Base-by-base conservation (phyloP, 768 basidiomycete genomes). In the Pulveroboletus sp. region DNA sequence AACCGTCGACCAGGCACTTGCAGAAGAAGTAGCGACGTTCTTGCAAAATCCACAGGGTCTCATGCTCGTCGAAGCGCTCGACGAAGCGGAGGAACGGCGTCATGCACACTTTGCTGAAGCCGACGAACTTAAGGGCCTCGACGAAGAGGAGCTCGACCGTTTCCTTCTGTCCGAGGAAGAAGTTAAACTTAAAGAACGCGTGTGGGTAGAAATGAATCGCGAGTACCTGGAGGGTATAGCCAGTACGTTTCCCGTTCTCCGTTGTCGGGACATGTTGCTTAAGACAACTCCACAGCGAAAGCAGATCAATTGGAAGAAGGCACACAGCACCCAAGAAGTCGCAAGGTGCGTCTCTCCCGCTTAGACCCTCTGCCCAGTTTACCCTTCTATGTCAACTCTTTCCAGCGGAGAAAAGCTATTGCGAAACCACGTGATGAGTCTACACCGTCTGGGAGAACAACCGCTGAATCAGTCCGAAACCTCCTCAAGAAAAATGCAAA, bases 171-270 rank as follows among this genome's bases (percentile, higher is more conserved):
- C 77, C 8, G 85, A 86, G 32, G 86, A 86, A 21, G 93, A 95
- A 67, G 85, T 89, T 4, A 82, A 75, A 64, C 75, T 91, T 61
- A 97, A 89, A 67, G 90, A 92, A 65, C 82, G 90, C 10, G 81
- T 96, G 1, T 97, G 93, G 93, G 91, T 94, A 42, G 92, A 94
- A 69, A 74, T 92, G 60, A 96, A 96, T 66, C 79, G 79, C 57
- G 93, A 96, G 30, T 97, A 95, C 66, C 71, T 97, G 32, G 87
- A 93, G 63, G 83, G 86, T 14, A 74, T 94, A 31, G 93, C 92
- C 46, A 88, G 91, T 59, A 51, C 35, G 56, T 51, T 58, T 37
- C 18, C 21, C 18, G 36, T n/a, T 35, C n/a, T 51, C 31, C 44
- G 43, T 17, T 41, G 24, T 33, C 8, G 14, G 8, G 49, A 49